Evolutionary conservation across 192 early-diverging fungal species (phyloP).

Genomic region (Phlyctochytrium arcticum): DNA sequence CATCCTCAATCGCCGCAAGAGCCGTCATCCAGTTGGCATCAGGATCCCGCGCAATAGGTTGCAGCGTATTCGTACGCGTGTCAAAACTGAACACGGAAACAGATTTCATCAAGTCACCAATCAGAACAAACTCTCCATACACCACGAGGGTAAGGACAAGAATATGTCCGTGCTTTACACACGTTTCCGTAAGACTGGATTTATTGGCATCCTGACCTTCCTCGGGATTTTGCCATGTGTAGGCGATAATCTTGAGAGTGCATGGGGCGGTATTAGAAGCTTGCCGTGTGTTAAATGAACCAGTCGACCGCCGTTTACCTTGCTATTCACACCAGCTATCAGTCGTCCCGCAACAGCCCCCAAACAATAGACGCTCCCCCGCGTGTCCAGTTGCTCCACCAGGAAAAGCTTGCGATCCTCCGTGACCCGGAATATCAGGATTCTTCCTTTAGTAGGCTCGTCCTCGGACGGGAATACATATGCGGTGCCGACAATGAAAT

Average conservation of each 20-base stretch:
- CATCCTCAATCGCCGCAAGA: slow-evolving; percentile 55
- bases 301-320: slow-evolving; percentile 42
- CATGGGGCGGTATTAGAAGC: too few species aligned
- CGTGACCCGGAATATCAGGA: slow-evolving; percentile 61
- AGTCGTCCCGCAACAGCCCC: slow-evolving; percentile 59
- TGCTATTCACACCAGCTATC: slow-evolving; percentile 63
- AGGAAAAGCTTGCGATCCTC: slow-evolving; percentile 47
- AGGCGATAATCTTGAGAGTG: too few species aligned
- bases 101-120: slow-evolving; percentile 83
- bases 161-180: slow-evolving; percentile 53
- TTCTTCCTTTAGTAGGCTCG: slow-evolving; percentile 66
- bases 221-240: too few species aligned
- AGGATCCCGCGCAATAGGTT: slow-evolving; percentile 57
- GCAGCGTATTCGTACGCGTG: slow-evolving; percentile 31
- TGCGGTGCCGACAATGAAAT: slow-evolving; percentile 22
- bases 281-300: too few species aligned
- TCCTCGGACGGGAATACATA: slow-evolving; percentile 49
- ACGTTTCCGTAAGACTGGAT: too few species aligned
- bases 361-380: slow-evolving; percentile 65
- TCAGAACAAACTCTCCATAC: slow-evolving; percentile 64
- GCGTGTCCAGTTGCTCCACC: slow-evolving; percentile 41
- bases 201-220: too few species aligned
- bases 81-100: slow-evolving; percentile 57
- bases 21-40: slow-evolving; percentile 62
- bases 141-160: slow-evolving; percentile 53